phyloP scores from a whole-genome alignment of 2,329 filamentous ascomycete species.

The Xylaria sp. region DNA sequence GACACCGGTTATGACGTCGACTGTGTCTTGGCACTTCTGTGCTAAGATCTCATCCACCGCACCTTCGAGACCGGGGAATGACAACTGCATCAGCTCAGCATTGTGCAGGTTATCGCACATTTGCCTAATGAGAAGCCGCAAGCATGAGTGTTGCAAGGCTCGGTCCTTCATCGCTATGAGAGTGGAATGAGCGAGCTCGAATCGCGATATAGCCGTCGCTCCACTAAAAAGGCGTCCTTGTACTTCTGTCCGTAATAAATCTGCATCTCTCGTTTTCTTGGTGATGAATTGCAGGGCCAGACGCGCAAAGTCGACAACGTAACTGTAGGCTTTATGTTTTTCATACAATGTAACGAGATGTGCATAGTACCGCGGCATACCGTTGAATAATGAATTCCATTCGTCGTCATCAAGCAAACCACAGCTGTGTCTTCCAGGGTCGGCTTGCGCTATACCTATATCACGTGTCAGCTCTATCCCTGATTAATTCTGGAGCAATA shows the following conservation, averaged over 20 bases:
- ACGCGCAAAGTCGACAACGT: conserved; percentile 84
- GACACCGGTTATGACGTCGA: conserved; percentile 70
- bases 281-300: conserved; percentile 74
- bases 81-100: conserved; percentile 76
- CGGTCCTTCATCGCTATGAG: conserved; percentile 77
- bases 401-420: conserved; percentile 81
- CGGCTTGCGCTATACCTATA: conserved; percentile 57
- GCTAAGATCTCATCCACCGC: conserved; percentile 82
- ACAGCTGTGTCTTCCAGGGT: conserved; percentile 64
- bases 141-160: conserved; percentile 75
- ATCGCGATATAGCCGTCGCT: conserved; percentile 80
- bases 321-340: conserved; percentile 77
- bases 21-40: conserved; percentile 74
- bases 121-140: conserved; percentile 74
- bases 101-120: conserved; percentile 75
- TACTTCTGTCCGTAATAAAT: conserved; percentile 71
- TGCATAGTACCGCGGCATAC: conserved; percentile 84
- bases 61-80: conserved; percentile 80
- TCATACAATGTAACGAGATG: conserved; percentile 89
- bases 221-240: conserved; percentile 86
- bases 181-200: conserved; percentile 83
- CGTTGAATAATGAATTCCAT: conserved; percentile 73
- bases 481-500: not conserved
- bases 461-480: not conserved
- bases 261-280: conserved; percentile 47